phyloP scores from a whole-genome alignment of 305 asterid genomes.

The Fraxinus nigra region DNA sequence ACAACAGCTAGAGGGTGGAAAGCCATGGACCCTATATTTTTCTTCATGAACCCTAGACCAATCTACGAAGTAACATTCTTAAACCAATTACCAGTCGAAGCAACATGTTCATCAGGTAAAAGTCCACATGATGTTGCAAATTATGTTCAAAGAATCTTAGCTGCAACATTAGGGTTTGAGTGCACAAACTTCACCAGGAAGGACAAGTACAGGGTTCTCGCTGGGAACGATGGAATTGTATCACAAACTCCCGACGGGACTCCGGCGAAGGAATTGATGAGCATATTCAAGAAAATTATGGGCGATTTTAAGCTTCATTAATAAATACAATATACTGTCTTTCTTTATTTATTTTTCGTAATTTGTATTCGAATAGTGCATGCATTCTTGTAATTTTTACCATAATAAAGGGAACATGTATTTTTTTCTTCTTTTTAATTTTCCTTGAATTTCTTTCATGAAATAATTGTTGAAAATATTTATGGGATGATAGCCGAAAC shows the following conservation, averaged over 20 bases:
- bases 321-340: background rate
- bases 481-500: no score
- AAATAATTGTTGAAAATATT: no score
- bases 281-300: constrained; percentile 35
- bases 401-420: no score
- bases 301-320: constrained; percentile 43
- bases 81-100: constrained; percentile 78
- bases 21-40: constrained; percentile 75
- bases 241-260: constrained; percentile 25
- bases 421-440: no score
- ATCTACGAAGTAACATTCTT: constrained; percentile 75
- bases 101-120: constrained; percentile 80
- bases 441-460: no score
- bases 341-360: no score
- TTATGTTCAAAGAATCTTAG: constrained; percentile 77
- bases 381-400: no score
- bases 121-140: constrained; percentile 91
- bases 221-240: constrained; percentile 72
- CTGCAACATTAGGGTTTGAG: constrained; percentile 79
- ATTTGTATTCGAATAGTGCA: no score
- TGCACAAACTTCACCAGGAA: constrained; percentile 81
- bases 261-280: constrained; percentile 19
- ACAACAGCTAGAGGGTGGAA: constrained; percentile 94
- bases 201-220: constrained; percentile 80
- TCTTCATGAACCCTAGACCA: constrained; percentile 92